Evolutionary conservation across 2,329 filamentous ascomycete species (phyloP), one percentile per base, ranked within the genome.

Genomic region (Colletotrichum lupini): DNA sequence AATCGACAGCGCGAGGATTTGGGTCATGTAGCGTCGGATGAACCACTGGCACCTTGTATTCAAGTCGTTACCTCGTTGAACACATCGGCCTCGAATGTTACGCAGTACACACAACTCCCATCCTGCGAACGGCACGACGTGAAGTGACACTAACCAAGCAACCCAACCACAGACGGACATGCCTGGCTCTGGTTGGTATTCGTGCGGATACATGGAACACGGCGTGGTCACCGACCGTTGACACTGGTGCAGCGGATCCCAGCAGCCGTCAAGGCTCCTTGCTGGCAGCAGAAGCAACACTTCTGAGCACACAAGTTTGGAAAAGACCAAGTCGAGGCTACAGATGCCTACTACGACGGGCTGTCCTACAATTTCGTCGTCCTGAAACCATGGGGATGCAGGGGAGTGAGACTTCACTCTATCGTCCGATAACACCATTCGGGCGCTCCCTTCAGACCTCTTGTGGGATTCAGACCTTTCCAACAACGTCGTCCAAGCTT

Each of bases 381-480:
- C 55, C 59, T 64, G 67, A 66, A 73, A 72, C 69, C 42, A 32
- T 32, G 16, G 49, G 32, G 37, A 71, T 37, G 67, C 67, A 73
- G 67, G 71, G 67, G 37, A 66, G 32, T 30, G 61, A 57, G 49
- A 61, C 49, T 24, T 30, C 56, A 57, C 42, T 61, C 55, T 56
- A 59, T 53, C 49, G 26, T 42, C 56, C 35, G 56, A 70, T 61
- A 70, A 28, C 60, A 37, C 59, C 30, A 28, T 28, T 35, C 28
- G 24, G 58, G 42, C 57, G 49, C 60, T 66, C 67, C 71, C 71
- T 73, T 71, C 60, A 55, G 42, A 65, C 35, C 35, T 56, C 71
- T 65, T 55, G 32, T 53, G 59, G 55, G 30, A 69, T 22, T 49
- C 55, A 64, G 32, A 49, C 68, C 22, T 30, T 56, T 59, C n/a